Base-by-base conservation (phyloP, 2,329 filamentous ascomycete species). In the Periconia sp. region DNA sequence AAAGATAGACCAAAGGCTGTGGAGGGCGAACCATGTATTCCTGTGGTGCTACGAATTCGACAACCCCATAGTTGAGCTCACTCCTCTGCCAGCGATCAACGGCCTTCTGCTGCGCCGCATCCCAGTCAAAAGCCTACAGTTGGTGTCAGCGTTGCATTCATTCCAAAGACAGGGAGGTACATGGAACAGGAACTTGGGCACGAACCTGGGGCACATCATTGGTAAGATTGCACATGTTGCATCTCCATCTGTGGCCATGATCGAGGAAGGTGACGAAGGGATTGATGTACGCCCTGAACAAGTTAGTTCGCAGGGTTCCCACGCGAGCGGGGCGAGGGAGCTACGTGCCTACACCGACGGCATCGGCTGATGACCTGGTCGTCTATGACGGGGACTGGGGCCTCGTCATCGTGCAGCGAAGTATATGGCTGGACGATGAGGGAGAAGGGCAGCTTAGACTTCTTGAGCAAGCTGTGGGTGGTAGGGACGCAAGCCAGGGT, bases 1-100 rank as follows among this genome's bases (percentile, higher is more conserved):
- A 97, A 14, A 97, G 83, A 72, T 97, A 97, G 40, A 97, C 93
- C 40, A 97, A 81, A 20, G 93, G 94, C 76, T 96, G 93, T 20
- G 94, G 94, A 52, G 94, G 92, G 56, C 94, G 89, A 35, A 99
- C 94, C 94, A 99, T 99, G 77, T 99, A 99, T 76, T 99, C 94
- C 75, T 99, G 94, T 2, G 94, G 94, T 13, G 94, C 94, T 62
- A 99, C 90, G 70, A 97, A 99, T 71, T 99, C 94, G 56, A 96
- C 92, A 35, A 97, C 92, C n/a, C 92, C 85, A 71, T 97, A 89
- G 77, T 99, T 99, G 56, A 99, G 81, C 73, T 99, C 94, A 40
- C 91, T 84, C 64, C 94, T 84, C 73, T 95, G 88, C 89, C 94
- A 96, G 70, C 94, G 82, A 73, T 99, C 93, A 47, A 95, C 88